Evolutionary conservation across 129 eudicot species (phyloP).

Genomic region (Logfia minima): DNA sequence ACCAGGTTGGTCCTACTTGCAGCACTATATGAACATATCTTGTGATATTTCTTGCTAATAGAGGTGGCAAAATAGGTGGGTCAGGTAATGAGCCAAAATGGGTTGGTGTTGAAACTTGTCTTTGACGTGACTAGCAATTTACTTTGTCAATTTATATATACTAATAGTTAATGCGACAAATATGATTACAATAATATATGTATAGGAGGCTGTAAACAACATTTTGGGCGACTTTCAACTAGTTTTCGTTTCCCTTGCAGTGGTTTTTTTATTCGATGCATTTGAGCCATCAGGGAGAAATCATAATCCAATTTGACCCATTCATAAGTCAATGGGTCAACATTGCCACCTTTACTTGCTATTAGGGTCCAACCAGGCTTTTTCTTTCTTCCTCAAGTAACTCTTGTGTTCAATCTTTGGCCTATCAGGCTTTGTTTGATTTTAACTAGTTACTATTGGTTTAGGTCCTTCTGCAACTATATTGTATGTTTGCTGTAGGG

Average conservation of each 20-base stretch:
- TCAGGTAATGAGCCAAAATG: not conserved
- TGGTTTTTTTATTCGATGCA: not conserved
- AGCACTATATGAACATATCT: not conserved
- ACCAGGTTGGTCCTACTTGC: conserved; percentile 61
- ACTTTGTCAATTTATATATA: too few relatives aligned
- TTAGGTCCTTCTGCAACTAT: conserved; percentile 84
- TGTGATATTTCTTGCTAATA: not conserved
- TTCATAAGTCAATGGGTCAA: not conserved
- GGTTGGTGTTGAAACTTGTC: not conserved
- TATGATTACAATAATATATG: too few relatives aligned
- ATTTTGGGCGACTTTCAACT: too few relatives aligned
- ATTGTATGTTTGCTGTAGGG: conserved; percentile 70
- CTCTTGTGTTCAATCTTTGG: not conserved
- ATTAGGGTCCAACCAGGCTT: not conserved
- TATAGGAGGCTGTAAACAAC: too few relatives aligned
- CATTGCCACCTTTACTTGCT: not conserved
- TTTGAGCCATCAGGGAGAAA: too few relatives aligned
- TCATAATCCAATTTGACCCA: not conserved
- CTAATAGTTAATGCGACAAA: too few relatives aligned
- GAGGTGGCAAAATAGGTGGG: not conserved
- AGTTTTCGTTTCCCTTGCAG: too few relatives aligned
- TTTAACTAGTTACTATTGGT: conserved; percentile 19
- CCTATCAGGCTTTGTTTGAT: not conserved
- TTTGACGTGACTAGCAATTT: too few relatives aligned
- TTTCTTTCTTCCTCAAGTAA: not conserved